A percentile compares a stretch with the other conserved stretches of the same genome.
Evolutionary conservation across 2,329 filamentous ascomycete species (phyloP).

Genomic region (Aspergillus sp.): DNA sequence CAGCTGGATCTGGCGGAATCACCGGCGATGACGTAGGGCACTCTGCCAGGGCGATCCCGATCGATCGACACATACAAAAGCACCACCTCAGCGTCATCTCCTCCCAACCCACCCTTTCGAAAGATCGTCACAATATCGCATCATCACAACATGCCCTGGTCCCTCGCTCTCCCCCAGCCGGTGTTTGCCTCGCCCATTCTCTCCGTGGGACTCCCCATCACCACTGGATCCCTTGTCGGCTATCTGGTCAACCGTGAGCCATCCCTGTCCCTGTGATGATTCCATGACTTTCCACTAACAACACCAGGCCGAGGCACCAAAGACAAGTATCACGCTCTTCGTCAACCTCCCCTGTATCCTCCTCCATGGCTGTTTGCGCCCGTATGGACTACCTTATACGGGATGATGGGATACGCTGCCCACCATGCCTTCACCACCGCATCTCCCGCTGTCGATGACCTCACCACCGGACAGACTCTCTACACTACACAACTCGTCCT

Average conservation of each 20-base stretch:
- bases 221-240: slow-evolving; percentile 19
- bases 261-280: neutral
- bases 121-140: too few species aligned
- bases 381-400: slow-evolving; percentile 56
- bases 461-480: slow-evolving; percentile 68
- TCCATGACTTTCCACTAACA: neutral
- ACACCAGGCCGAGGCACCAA: slow-evolving; percentile 27
- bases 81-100: too few species aligned
- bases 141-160: slow-evolving; percentile 21
- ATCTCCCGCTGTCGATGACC: slow-evolving; percentile 53
- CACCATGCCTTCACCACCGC: slow-evolving; percentile 68
- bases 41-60: too few species aligned
- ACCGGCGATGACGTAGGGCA: too few species aligned
- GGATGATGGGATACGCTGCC: slow-evolving; percentile 81
- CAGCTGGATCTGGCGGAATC: too few species aligned
- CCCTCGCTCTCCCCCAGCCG: slow-evolving; percentile 22
- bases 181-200: slow-evolving; percentile 26
- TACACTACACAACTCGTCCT: slow-evolving; percentile 83
- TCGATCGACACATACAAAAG: too few species aligned
- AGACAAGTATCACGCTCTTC: slow-evolving; percentile 31
- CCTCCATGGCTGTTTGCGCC: slow-evolving; percentile 56
- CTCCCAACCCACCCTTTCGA: too few species aligned
- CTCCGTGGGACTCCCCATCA: slow-evolving; percentile 24
- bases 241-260: slow-evolving; percentile 27
- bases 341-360: slow-evolving; percentile 50